Base-by-base conservation (phyloP, 306 rosid species). In the Pterocarpus santalinus region DNA sequence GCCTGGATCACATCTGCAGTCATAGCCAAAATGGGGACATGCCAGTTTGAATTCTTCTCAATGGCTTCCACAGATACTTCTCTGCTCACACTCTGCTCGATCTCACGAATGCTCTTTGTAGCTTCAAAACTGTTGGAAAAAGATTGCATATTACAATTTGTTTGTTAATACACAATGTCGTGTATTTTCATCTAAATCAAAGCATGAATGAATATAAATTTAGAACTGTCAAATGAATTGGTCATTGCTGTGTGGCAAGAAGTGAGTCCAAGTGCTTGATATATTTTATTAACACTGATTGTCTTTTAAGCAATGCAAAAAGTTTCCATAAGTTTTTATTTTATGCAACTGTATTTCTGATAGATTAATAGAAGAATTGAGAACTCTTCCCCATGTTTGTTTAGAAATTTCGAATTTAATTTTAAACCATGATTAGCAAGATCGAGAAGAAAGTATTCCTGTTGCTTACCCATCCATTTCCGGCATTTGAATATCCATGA, bases 401-500 rank as follows among this genome's bases (percentile, higher is more conserved):
- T n/a, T 52, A 61, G 35, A 77, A 76, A 83, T 43, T 53, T 53
- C 32, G 51, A 75, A 52, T 28, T 64, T 72, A 16, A 68, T 65
- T 73, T 38, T 65, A 79, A 43, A 28, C 35, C 17, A 76, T 47
- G 33, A 61, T 61, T 15, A 58, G 32, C 28, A 67, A 56, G 55
- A 35, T 53, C 32, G 36, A 55, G 51, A 77, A 76, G 52, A 60
- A 73, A 75, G 62, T n/a, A 51, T 11, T 75, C 2, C 17, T 16
- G 84, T 13, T 58, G 80, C 97, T 67, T 87, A 95, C 99, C 99
- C 99, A 32, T 95, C 97, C 96, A 95, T 95, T 83, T 87, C 97
- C 2, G 99, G 99, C 99, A 95, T 95, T 84, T 95, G 98, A 69
- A 95, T 90, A 83, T 95, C 99, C 99, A 95, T 95, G 83, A 95